phyloP scores from a whole-genome alignment of 1,284 basidiomycete genomes.

The Ganoderma meredithae region DNA sequence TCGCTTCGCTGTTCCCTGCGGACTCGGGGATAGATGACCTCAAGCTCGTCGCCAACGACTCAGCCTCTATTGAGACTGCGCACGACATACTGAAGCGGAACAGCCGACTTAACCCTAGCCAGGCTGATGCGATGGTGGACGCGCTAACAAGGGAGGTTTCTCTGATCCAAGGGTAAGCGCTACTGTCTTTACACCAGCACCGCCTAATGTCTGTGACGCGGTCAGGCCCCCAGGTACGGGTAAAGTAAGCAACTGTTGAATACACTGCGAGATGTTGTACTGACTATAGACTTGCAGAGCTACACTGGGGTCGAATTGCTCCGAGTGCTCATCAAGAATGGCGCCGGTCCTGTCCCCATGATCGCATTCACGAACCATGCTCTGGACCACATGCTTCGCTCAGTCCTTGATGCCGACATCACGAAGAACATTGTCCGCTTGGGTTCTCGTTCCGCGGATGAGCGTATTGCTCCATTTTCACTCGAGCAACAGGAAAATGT shows the following conservation, averaged over 20 bases:
- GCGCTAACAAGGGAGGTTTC: conserved; percentile 64
- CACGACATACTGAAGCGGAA: conserved; percentile 48
- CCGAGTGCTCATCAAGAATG: conserved; percentile 63
- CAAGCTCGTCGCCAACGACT: conserved; percentile 31
- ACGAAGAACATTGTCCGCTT: conserved; percentile 69
- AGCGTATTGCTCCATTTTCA: conserved; percentile 61
- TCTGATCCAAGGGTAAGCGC: conserved; percentile 74
- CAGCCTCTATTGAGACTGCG: conserved; percentile 45
- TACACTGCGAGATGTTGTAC: neutral
- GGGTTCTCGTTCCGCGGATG: conserved; percentile 66
- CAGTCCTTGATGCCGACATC: conserved; percentile 66
- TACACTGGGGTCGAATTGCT: conserved; percentile 73
- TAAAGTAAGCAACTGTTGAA: conserved; percentile 54
- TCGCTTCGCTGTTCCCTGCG: conserved; percentile 44
- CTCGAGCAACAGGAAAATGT: conserved; percentile 62
- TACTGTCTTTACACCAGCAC: neutral
- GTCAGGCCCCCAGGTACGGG: conserved; percentile 77
- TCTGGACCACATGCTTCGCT: conserved; percentile 71
- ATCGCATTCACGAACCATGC: conserved; percentile 83
- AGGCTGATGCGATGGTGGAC: conserved; percentile 72
- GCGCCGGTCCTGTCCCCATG: conserved; percentile 63
- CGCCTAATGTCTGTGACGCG: neutral
- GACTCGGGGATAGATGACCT: conserved; percentile 29
- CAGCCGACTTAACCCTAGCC: conserved; percentile 69
- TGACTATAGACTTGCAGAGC: conserved; percentile 48